Percentiles rank a stretch among this genome's conserved stretches.
phyloP scores from a whole-genome alignment of 768 basidiomycete genomes.

The Mycena filopes region DNA sequence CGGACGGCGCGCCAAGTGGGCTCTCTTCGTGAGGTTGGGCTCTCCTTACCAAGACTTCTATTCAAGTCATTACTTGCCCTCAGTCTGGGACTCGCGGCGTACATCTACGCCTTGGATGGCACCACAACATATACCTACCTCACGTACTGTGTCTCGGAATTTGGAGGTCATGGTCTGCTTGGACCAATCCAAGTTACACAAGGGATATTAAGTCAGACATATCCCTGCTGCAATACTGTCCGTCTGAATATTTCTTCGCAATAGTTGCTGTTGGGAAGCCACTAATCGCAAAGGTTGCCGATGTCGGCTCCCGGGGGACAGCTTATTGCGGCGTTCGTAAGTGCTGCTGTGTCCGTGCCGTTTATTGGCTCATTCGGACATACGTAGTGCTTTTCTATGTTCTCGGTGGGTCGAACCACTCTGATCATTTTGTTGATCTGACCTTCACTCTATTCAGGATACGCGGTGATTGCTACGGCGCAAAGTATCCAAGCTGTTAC shows the following conservation, averaged over 20 bases:
- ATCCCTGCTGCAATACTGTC: neutral
- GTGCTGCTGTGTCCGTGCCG: slow-evolving; percentile 36
- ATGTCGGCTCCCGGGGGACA: slow-evolving; percentile 73
- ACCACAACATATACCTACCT: slow-evolving; percentile 77
- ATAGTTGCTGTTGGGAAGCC: slow-evolving; percentile 66
- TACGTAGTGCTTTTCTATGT: slow-evolving; percentile 66
- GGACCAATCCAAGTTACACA: slow-evolving; percentile 66
- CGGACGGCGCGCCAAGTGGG: slow-evolving; percentile 66
- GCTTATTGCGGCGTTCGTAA: slow-evolving; percentile 68
- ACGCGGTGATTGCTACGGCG: slow-evolving; percentile 64
- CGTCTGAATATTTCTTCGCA: neutral
- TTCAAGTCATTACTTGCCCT: slow-evolving; percentile 31
- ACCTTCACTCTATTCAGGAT: slow-evolving; percentile 45
- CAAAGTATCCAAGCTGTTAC: slow-evolving; percentile 56
- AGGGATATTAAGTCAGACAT: slow-evolving; percentile 60
- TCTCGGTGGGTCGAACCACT: slow-evolving; percentile 52
- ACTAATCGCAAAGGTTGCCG: slow-evolving; percentile 77
- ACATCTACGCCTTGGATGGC: slow-evolving; percentile 81
- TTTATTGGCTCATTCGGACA: neutral
- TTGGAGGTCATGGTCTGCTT: slow-evolving; percentile 64
- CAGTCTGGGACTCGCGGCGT: slow-evolving; percentile 73
- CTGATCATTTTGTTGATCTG: neutral
- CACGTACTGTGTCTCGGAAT: slow-evolving; percentile 63
- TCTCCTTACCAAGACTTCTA: slow-evolving; percentile 11
- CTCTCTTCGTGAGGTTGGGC: slow-evolving; percentile 66